Evolutionary conservation across 257 asterid genomes (phyloP).

Genomic region (Solanum piurae): DNA sequence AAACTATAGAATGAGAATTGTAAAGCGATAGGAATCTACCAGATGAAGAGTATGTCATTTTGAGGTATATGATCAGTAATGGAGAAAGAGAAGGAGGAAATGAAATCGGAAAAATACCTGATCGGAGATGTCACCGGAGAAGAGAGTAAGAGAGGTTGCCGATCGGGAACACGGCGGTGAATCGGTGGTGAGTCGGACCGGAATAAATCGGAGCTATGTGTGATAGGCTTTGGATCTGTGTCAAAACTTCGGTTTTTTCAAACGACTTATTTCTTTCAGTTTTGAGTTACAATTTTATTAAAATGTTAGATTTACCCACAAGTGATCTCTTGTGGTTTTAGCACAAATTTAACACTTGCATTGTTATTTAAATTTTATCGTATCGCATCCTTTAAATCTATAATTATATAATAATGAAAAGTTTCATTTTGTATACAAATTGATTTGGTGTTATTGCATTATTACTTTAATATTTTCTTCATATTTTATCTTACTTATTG

Average conservation of each 20-base stretch:
- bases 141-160: background rate
- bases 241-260: background rate
- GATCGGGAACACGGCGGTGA: background rate
- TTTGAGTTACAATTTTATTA: background rate
- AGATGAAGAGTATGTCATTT: background rate
- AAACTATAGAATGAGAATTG: background rate
- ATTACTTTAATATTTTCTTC: too few species aligned
- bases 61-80: background rate
- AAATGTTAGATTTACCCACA: background rate
- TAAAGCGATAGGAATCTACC: background rate
- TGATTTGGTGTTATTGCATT: accelerated
- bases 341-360: too few species aligned
- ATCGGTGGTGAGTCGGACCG: background rate
- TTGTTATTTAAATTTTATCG: too few species aligned
- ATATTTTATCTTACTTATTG: too few species aligned
- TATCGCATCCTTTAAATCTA: too few species aligned
- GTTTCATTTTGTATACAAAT: accelerated
- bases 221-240: background rate
- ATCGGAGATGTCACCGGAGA: background rate
- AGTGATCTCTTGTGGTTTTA: background rate
- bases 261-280: background rate
- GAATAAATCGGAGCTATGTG: background rate
- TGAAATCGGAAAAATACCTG: background rate
- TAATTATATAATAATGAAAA: too few species aligned
- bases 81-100: background rate